Percentiles rank a stretch among this genome's conserved stretches.
Evolutionary conservation across 192 early-diverging fungal species (phyloP).

Genomic region (Neocallimastix lanati): DNA sequence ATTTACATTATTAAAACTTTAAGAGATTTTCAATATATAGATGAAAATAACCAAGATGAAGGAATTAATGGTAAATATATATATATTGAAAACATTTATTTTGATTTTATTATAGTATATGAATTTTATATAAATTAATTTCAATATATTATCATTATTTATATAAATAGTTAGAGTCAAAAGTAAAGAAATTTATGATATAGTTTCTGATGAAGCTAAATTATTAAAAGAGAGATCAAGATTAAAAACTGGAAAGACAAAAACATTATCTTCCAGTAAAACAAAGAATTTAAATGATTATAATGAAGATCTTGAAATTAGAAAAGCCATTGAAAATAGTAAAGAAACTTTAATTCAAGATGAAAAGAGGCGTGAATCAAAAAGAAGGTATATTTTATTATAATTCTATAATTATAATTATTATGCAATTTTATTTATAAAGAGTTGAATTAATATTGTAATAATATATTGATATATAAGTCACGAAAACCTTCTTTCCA

Average conservation of each 20-base stretch:
- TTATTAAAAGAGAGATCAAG: background rate
- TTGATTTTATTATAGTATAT: too few relatives aligned
- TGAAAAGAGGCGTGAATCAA: background rate
- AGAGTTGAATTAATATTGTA: too few relatives aligned
- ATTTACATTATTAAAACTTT: conserved; percentile 86
- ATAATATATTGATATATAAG: background rate
- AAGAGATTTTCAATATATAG: conserved; percentile 89
- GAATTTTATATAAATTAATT: too few relatives aligned
- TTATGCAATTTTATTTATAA: too few relatives aligned
- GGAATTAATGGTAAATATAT: conserved; percentile 56
- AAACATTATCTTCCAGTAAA: background rate
- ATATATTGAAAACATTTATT: too few relatives aligned
- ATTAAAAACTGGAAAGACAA: background rate
- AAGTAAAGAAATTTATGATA: background rate
- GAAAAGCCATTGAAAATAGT: background rate
- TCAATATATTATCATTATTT: too few relatives aligned
- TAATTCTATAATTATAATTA: too few relatives aligned
- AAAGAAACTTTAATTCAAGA: background rate
- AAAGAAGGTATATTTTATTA: background rate
- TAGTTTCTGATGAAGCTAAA: background rate
- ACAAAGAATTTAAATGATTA: background rate
- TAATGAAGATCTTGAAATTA: background rate
- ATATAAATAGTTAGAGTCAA: background rate
- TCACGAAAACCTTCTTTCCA: background rate
- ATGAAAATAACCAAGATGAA: conserved; percentile 79